These are phyloP conservation scores for Tylopilus sp. DNA, from an alignment of 1,284 basidiomycete genomes.

Conservation along the genomic window DNA sequence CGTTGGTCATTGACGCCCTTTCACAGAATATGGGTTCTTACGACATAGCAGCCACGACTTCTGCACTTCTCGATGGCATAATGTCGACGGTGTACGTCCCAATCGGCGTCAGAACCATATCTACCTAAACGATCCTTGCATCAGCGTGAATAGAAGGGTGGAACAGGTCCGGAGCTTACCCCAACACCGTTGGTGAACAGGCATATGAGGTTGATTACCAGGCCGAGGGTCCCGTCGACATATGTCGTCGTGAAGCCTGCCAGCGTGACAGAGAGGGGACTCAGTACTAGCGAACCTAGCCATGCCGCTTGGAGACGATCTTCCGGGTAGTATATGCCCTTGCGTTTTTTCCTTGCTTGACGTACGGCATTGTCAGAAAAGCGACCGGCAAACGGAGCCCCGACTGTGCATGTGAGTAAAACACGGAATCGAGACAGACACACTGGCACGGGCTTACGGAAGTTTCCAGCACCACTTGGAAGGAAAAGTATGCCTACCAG, in stretches of 20 bases:
- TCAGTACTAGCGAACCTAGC: slow-evolving; percentile 56
- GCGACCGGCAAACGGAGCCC: slow-evolving; percentile 63
- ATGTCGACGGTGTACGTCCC: slow-evolving; percentile 70
- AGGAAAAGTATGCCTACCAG: slow-evolving; percentile 72
- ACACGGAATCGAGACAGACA: neutral
- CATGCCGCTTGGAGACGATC: slow-evolving; percentile 66
- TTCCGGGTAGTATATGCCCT: slow-evolving; percentile 66
- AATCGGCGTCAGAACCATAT: slow-evolving; percentile 59
- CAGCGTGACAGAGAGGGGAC: slow-evolving; percentile 44
- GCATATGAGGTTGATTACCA: slow-evolving; percentile 53
- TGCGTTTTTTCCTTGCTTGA: slow-evolving; percentile 58
- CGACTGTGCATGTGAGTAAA: slow-evolving; percentile 48
- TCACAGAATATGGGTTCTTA: slow-evolving; percentile 24
- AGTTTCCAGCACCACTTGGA: slow-evolving; percentile 69
- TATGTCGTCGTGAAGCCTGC: slow-evolving; percentile 42
- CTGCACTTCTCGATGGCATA: slow-evolving; percentile 62
- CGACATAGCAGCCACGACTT: slow-evolving; percentile 60
- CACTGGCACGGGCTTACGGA: slow-evolving; percentile 52
- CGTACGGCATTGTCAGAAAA: slow-evolving; percentile 63
- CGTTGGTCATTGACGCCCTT: neutral
- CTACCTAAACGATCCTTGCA: slow-evolving; percentile 44
- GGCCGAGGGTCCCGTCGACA: slow-evolving; percentile 52
- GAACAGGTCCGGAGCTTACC: slow-evolving; percentile 41
- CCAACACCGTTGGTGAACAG: slow-evolving; percentile 64
- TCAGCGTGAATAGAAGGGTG: neutral